Base-by-base conservation (phyloP, 1,284 basidiomycete genomes). In the Leccinum fallax region DNA sequence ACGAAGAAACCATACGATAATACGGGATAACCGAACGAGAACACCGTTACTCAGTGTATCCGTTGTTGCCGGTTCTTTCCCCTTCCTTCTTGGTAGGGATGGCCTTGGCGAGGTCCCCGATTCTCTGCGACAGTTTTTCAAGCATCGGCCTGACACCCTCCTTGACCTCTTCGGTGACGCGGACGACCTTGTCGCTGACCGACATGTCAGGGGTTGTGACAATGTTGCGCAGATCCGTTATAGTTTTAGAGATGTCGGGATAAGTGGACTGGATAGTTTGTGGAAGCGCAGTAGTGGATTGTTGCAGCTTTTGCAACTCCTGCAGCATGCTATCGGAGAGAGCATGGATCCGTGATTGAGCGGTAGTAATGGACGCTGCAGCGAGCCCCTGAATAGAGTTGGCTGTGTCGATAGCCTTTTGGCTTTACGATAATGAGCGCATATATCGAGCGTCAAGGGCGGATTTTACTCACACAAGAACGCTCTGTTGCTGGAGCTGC, bases 351-450 rank as follows among this genome's bases (percentile, higher is more conserved):
- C 83, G 76, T 43, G 78, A 70, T 64, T 87, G 84, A 8, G 85
- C 84, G 49, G 77, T 76, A 4, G 73, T 71, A 51, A 84, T 72
- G 61, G 85, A 84, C 9, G 82, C 80, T 1, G 86, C 80, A 21
- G 87, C 85, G 32, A 87, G 78, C 10, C 76, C 73, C 66, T 83
- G 83, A 69, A 93, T 82, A 55, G 80, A 79, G 30, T 86, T 81
- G n/a, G 89, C 87, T 26, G 86, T 88, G 51, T 85, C 84, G 1
- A 83, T 83, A 3, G 89, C 89, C 61, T 83, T 83, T 79, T 92
- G 87, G 57, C 87, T 90, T 63, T 5, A 62, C 16, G 48, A 4
- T 4, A 46, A 62, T 60, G 62, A 64, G 58, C 58, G 65, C 48
- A 61, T 63, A 57, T 56, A 61, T 36, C 4, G 19, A 53, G 38